These are phyloP conservation scores for Termitomyces sp. DNA, from an alignment of 768 basidiomycete species.

Conservation along the genomic window DNA sequence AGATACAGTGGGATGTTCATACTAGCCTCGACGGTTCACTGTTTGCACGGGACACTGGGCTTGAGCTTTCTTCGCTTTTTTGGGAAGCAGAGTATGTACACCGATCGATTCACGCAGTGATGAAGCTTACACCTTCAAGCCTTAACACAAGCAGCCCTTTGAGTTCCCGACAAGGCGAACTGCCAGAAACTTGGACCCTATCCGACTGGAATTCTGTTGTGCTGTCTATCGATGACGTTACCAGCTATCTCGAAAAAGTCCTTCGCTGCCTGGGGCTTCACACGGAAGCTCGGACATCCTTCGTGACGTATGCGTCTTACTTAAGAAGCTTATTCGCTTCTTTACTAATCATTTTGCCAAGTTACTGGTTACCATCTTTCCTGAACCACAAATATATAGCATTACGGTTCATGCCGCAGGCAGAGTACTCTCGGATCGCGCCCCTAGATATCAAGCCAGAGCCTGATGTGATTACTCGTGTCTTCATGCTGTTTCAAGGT, in stretches of 20 bases:
- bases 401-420: slow-evolving; percentile 44
- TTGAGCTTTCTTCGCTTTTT: slow-evolving; percentile 33
- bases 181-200: slow-evolving; percentile 15
- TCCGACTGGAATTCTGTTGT: slow-evolving; percentile 27
- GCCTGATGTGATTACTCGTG: slow-evolving; percentile 40
- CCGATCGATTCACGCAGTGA: not conserved
- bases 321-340: not conserved
- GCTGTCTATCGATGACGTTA: slow-evolving; percentile 24
- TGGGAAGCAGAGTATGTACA: slow-evolving; percentile 35
- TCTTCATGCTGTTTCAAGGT: slow-evolving; percentile 48
- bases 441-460: slow-evolving; percentile 33
- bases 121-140: not conserved
- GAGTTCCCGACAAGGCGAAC: not conserved
- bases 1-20: slow-evolving; percentile 33
- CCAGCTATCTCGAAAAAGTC: slow-evolving; percentile 33
- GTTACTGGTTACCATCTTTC: slow-evolving; percentile 44
- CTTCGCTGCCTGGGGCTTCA: slow-evolving; percentile 33
- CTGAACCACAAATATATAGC: slow-evolving; percentile 37
- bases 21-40: slow-evolving; percentile 27
- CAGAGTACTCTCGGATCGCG: slow-evolving; percentile 37
- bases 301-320: slow-evolving; percentile 36
- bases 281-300: slow-evolving; percentile 40
- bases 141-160: not conserved
- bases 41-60: slow-evolving; percentile 23
- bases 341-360: slow-evolving; percentile 10